Evolutionary conservation across 2,329 filamentous ascomycete genomes (phyloP).

Genomic region (Raffaelea albimanens): DNA sequence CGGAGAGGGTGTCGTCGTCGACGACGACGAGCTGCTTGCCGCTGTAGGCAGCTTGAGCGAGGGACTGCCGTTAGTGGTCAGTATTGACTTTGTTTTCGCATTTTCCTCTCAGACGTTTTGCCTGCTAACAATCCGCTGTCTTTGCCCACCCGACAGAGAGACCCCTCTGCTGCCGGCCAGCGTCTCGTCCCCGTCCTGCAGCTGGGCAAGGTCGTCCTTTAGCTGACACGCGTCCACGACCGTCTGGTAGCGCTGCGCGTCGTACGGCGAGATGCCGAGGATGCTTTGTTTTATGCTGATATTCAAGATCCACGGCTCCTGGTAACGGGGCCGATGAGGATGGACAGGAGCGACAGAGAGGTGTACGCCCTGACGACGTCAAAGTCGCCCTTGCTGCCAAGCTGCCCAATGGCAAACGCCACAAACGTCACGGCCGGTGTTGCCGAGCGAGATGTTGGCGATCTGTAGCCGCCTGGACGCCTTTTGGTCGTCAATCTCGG

Average conservation of each 20-base stretch:
- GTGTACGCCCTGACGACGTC: neutral
- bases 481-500: conserved; percentile 1
- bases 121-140: conserved; percentile 9
- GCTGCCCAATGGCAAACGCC: neutral
- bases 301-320: conserved; percentile 33
- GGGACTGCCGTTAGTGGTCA: conserved; percentile 16
- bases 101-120: neutral
- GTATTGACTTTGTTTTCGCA: neutral
- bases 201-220: conserved; percentile 14
- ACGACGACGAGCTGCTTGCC: conserved; percentile 24
- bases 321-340: conserved; percentile 19
- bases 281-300: conserved; percentile 27
- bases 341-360: conserved; percentile 1
- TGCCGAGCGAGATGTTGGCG: conserved; percentile 1
- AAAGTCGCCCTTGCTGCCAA: neutral
- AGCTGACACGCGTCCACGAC: conserved; percentile 19
- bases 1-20: conserved; percentile 37
- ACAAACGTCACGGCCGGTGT: conserved; percentile 1
- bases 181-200: conserved; percentile 16
- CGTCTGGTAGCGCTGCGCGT: conserved; percentile 18
- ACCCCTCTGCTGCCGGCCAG: conserved; percentile 16
- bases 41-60: conserved; percentile 36
- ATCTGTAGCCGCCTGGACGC: neutral
- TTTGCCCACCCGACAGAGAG: conserved; percentile 20
- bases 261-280: conserved; percentile 18